Conservation (phyloP, 768 basidiomycete genomes). For the Serendipita sp. region DNA sequence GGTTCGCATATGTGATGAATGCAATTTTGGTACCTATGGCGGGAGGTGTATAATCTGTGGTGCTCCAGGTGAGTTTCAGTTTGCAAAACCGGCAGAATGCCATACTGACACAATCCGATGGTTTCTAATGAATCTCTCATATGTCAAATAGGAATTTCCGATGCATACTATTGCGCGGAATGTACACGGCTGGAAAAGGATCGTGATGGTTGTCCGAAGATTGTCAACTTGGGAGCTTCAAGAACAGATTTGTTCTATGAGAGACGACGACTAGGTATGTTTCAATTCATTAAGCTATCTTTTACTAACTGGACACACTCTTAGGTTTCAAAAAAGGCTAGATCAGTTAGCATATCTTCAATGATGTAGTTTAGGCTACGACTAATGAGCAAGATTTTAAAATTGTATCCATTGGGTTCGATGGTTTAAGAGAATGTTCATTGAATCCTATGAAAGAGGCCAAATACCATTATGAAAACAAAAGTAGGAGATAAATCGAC, state of each 20-base stretch:
- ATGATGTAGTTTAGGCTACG: too few species aligned
- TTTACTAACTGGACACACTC: background rate
- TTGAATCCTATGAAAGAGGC: too few species aligned
- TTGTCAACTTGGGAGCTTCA: slow-evolving; percentile 89
- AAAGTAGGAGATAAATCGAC: too few species aligned
- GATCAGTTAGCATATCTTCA: background rate
- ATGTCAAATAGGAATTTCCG: slow-evolving; percentile 66
- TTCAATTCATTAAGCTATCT: too few species aligned
- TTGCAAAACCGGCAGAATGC: background rate
- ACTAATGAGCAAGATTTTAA: background rate
- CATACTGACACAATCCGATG: background rate
- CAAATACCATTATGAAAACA: too few species aligned
- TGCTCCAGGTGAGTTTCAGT: slow-evolving; percentile 52
- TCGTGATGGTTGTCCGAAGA: slow-evolving; percentile 95
- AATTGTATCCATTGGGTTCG: background rate
- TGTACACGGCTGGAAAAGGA: slow-evolving; percentile 96
- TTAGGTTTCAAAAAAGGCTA: slow-evolving; percentile 57
- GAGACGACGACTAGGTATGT: slow-evolving; percentile 61
- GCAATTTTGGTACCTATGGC: slow-evolving; percentile 96
- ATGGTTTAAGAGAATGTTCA: too few species aligned
- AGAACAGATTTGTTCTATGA: slow-evolving; percentile 89
- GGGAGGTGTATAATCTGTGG: slow-evolving; percentile 97
- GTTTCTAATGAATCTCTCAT: background rate
- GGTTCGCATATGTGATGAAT: slow-evolving; percentile 97
- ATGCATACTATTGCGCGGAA: slow-evolving; percentile 98